Evolutionary conservation across 2,329 filamentous ascomycete species (phyloP).

Genomic region (Zymoseptoria brevis): DNA sequence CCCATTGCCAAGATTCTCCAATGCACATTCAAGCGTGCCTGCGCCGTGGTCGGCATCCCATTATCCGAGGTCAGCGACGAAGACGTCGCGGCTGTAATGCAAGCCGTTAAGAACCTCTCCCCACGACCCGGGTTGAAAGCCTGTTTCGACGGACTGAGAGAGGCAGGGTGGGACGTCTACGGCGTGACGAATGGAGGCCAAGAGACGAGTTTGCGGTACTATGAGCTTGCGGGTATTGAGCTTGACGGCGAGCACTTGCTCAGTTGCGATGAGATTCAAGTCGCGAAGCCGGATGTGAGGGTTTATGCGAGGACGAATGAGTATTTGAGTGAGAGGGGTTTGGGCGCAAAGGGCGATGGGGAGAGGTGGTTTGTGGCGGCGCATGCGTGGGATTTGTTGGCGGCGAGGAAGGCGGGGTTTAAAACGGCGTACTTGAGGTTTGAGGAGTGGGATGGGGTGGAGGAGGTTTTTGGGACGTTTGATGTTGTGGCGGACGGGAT

Average conservation of each 20-base stretch:
- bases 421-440: conserved; percentile 25
- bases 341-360: conserved; percentile 17
- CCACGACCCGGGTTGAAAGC: conserved; percentile 20
- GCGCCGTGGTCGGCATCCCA: conserved; percentile 21
- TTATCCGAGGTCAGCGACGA: conserved; percentile 16
- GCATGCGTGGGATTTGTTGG: conserved; percentile 25
- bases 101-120: conserved; percentile 13
- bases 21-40: conserved; percentile 21
- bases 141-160: conserved; percentile 23
- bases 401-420: conserved; percentile 26
- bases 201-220: conserved; percentile 24
- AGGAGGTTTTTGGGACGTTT: conserved; percentile 25
- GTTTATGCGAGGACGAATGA: conserved; percentile 22
- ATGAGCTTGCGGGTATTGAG: conserved; percentile 20
- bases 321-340: conserved; percentile 16
- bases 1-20: conserved; percentile 24
- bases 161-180: conserved; percentile 25
- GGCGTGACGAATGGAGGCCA: conserved; percentile 26
- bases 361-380: conserved; percentile 27
- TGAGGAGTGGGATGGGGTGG: conserved; percentile 25
- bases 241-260: conserved; percentile 23
- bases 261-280: conserved; percentile 23
- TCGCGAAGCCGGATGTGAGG: conserved; percentile 23
- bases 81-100: conserved; percentile 24
- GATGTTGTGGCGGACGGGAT: conserved; percentile 24